Evolutionary conservation across 768 basidiomycete species (phyloP).

Genomic region (Atractiella rhizophila): DNA sequence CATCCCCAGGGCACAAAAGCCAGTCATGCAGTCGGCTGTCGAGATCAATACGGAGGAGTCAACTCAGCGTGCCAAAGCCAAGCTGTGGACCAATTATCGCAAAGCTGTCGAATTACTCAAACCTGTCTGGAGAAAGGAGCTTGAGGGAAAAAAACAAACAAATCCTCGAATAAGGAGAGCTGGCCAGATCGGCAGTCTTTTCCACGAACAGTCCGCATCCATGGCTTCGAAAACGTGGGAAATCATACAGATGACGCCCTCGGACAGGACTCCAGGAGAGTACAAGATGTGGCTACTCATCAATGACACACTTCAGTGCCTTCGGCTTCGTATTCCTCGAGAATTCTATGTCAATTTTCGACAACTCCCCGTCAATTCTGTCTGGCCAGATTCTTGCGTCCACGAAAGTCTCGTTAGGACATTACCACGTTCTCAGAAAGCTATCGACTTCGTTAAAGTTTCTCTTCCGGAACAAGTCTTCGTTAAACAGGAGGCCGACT

Average conservation of each 20-base stretch:
- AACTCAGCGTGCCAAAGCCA: background rate
- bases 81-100: constrained; percentile 32
- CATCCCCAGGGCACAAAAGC: constrained; percentile 23
- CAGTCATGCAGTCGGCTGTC: no score
- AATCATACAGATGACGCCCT: constrained; percentile 45
- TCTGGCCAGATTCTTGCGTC: constrained; percentile 29
- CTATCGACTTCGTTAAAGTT: constrained; percentile 57
- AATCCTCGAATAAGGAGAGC: constrained; percentile 15
- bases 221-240: constrained; percentile 56
- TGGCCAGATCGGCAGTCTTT: constrained; percentile 21
- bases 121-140: constrained; percentile 44
- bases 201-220: constrained; percentile 25
- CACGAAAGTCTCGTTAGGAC: constrained; percentile 44
- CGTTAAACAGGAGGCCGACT: constrained; percentile 62
- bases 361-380: constrained; percentile 35
- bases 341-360: constrained; percentile 85
- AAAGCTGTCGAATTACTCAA: constrained; percentile 55
- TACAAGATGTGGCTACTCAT: constrained; percentile 71
- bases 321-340: constrained; percentile 62
- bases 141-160: no score
- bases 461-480: constrained; percentile 60
- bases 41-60: background rate
- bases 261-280: constrained; percentile 42
- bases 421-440: constrained; percentile 52
- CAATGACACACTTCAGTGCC: constrained; percentile 47